phyloP scores from a whole-genome alignment of 148 eudicot species.

The Chenopodium berlandieri region DNA sequence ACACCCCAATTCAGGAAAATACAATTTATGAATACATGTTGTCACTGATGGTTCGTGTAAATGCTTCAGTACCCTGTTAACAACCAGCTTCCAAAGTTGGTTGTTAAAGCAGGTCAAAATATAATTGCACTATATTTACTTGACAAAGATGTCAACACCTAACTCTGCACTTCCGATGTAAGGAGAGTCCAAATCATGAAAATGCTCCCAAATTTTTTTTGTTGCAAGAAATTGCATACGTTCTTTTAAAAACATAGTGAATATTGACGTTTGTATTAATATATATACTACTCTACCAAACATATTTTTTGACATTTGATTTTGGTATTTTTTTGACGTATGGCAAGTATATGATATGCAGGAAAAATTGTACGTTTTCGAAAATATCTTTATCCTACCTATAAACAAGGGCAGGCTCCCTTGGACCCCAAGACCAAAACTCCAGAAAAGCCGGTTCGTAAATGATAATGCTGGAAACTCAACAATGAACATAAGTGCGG shows the following conservation, averaged over 20 bases:
- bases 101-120: background rate
- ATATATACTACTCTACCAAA: too few species aligned
- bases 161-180: background rate
- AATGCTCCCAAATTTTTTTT: background rate
- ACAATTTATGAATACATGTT: background rate
- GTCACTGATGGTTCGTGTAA: background rate
- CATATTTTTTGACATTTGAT: too few species aligned
- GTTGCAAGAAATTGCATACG: too few species aligned
- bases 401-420: background rate
- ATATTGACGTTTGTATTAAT: too few species aligned
- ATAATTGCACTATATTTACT: background rate
- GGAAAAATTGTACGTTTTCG: too few species aligned
- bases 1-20: background rate
- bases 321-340: too few species aligned
- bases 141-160: background rate
- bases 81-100: background rate
- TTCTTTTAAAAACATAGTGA: too few species aligned
- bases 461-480: background rate
- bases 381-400: too few species aligned
- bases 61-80: background rate
- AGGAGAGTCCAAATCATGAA: background rate
- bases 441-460: background rate
- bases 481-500: background rate
- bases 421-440: background rate
- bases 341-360: too few species aligned